Evolutionary conservation across 768 basidiomycete species (phyloP).

Genomic region (Termitomyces titanicus): DNA sequence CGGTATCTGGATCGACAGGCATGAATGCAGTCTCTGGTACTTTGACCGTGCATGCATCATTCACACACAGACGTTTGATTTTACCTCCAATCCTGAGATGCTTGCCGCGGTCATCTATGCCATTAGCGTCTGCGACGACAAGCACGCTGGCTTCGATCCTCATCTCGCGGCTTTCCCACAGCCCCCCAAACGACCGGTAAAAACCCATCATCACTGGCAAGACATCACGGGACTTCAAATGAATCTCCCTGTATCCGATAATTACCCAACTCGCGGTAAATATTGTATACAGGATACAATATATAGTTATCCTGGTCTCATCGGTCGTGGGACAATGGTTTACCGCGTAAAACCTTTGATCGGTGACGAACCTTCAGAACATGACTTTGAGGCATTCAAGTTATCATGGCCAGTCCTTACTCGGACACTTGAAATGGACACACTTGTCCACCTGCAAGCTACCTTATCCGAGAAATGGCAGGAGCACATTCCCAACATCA

Average conservation of each 20-base stretch:
- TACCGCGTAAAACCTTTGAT: constrained; percentile 1
- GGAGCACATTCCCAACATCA: background rate
- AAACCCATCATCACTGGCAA: background rate
- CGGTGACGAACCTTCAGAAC: too few species aligned
- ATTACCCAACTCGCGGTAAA: background rate
- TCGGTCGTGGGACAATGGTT: constrained; percentile 18
- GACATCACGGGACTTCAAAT: background rate
- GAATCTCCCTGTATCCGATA: background rate
- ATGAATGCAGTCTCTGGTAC: constrained; percentile 22
- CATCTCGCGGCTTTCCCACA: background rate
- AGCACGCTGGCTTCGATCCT: constrained; percentile 12
- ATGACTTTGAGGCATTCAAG: background rate
- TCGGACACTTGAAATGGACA: background rate
- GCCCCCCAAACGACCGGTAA: background rate
- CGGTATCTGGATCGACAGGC: constrained; percentile 19
- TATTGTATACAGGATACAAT: background rate
- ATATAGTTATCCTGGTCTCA: constrained; percentile 12
- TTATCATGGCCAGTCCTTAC: background rate
- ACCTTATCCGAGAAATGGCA: background rate
- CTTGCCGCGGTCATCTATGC: constrained; percentile 21
- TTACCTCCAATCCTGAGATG: constrained; percentile 8
- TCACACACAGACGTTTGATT: constrained; percentile 15
- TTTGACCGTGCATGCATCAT: constrained; percentile 21
- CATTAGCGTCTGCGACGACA: constrained; percentile 1
- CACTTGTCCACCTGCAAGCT: too few species aligned